Base-by-base conservation (phyloP, 441 rosid species). In the Eutrema salsugineum region DNA sequence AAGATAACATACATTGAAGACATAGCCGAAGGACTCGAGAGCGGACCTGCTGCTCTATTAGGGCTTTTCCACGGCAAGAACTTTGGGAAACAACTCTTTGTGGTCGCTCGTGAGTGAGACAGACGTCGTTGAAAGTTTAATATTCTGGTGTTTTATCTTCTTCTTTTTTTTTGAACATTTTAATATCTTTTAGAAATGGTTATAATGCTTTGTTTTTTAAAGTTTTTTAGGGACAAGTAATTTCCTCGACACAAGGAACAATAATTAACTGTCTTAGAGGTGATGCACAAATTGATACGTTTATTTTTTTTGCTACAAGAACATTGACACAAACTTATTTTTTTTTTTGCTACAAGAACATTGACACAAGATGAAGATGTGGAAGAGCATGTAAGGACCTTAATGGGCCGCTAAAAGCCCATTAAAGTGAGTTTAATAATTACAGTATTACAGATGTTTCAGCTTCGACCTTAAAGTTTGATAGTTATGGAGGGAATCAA, bases 41-140 rank as follows among this genome's bases (percentile, higher is more conserved):
- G 44, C n/a, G 77, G 77, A 1, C 77, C 77, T 73, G 57, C 77
- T 20, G 44, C 71, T 57, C 11, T 73, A 36, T 38, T 73, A 11
- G 77, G 77, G 17, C 60, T 73, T 27, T 73, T 73, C 50, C 27
- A 73, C n/a, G 66, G 77, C 38, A 73, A 57, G 36, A 73, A 73
- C 71, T 36, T 73, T 3, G 77, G 77, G 1, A 73, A 73, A 38
- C 51, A 65, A 65, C 71, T 73, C 11, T 6, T 65, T 56, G 53
- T 65, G 8, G 71, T 73, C 47, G 77, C 71, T 57, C 66, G 53
- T 39, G 71, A 56, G 14, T 72, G 63, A 36, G 42, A 27, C 27
- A 54, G n/a, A n/a, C n/a, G n/a, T n/a, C 11, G 1, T 64, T 64
- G 47, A 38, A 61, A 60, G 11, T 68, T 68, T n/a, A 2, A 4